Percentiles rank a stretch among this genome's conserved stretches.
Conservation (phyloP, 2,329 filamentous ascomycete species). For the Xylariaceae sp. region DNA sequence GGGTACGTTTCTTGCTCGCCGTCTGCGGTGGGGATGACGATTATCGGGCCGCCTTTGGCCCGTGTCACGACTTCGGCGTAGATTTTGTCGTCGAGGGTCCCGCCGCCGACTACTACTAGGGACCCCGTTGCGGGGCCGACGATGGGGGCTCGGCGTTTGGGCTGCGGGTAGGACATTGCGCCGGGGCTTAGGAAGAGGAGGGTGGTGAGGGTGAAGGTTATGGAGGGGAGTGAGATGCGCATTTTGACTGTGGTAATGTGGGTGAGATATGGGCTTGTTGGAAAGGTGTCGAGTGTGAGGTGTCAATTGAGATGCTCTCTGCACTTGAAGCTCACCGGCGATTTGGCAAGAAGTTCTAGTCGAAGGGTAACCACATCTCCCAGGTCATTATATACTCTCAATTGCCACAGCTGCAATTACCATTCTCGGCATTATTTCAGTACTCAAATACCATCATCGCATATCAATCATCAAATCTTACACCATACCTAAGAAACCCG, state of each 20-base stretch:
- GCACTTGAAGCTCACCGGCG: no score
- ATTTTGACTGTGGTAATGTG: constrained; percentile 32
- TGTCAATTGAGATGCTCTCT: constrained; percentile 6
- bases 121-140: constrained; percentile 29
- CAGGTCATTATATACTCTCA: no score
- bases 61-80: constrained; percentile 30
- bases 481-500: constrained; percentile 10
- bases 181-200: constrained; percentile 9
- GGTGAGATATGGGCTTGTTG: no score
- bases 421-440: background rate
- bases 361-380: no score
- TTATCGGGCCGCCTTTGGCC: constrained; percentile 26
- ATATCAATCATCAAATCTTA: constrained; percentile 16
- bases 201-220: constrained; percentile 4
- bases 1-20: constrained; percentile 24
- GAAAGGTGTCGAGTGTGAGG: background rate
- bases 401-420: background rate
- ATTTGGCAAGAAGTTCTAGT: no score
- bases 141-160: constrained; percentile 8
- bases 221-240: constrained; percentile 56
- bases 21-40: constrained; percentile 31
- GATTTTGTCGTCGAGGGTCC: constrained; percentile 27
- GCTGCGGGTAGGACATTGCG: constrained; percentile 7
- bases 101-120: constrained; percentile 30
- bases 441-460: background rate